phyloP scores from a whole-genome alignment of 2,329 filamentous ascomycete genomes.

The Neopestalotiopsis sp. region DNA sequence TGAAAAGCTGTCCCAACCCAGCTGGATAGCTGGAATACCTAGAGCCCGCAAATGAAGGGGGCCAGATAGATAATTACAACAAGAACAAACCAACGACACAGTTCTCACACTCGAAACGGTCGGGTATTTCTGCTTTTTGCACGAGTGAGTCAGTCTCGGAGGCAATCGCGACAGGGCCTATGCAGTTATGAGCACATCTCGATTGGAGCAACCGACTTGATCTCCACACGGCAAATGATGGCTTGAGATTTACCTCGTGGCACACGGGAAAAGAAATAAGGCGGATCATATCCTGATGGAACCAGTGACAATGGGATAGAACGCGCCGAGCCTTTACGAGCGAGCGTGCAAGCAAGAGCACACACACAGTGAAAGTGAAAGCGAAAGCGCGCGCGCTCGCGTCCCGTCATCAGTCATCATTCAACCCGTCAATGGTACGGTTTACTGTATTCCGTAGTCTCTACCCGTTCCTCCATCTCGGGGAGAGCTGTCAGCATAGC shows the following conservation, averaged over 20 bases:
- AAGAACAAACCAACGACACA: not conserved
- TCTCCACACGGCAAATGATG: conserved; percentile 1
- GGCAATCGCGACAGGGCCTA: not conserved
- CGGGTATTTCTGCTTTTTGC: not conserved
- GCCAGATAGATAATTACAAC: not conserved
- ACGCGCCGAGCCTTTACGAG: not conserved
- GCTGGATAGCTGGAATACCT: not conserved
- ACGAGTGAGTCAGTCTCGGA: conserved; percentile 7
- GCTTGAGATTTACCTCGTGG: not conserved
- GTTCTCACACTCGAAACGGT: not conserved
- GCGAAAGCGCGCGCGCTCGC: not conserved
- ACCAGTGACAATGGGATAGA: too few species aligned
- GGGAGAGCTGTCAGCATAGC: not conserved
- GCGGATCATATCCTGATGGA: not conserved
- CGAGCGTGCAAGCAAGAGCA: not conserved
- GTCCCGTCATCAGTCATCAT: not conserved
- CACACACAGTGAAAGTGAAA: not conserved
- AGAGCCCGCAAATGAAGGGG: not conserved
- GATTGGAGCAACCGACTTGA: not conserved
- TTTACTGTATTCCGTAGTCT: conserved; percentile 1
- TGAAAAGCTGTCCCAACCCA: not conserved
- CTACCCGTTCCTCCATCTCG: not conserved
- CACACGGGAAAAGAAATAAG: conserved; percentile 1
- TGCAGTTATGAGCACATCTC: not conserved
- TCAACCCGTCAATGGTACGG: not conserved